Base-by-base conservation (phyloP, 768 basidiomycete genomes). In the Pholiota microspora region DNA sequence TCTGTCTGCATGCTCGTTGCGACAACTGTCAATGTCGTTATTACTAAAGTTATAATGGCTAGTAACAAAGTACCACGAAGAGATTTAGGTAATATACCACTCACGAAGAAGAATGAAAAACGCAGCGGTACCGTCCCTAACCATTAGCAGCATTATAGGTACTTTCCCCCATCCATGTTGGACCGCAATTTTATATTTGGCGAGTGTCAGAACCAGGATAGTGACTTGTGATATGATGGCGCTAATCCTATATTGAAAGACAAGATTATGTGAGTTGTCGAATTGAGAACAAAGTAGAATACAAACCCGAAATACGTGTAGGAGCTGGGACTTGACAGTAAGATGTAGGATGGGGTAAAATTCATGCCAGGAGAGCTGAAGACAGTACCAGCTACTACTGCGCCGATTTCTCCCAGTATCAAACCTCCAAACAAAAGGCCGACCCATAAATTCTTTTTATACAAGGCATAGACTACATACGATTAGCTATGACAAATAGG, bases 61-160 rank as follows among this genome's bases (percentile, higher is more conserved):
- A n/a, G n/a, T n/a, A n/a, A n/a, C n/a, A n/a, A n/a, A n/a, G n/a
- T n/a, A n/a, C n/a, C n/a, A n/a, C n/a, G n/a, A n/a, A n/a, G n/a
- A n/a, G n/a, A n/a, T n/a, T n/a, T n/a, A n/a, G n/a, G n/a, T n/a
- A n/a, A n/a, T n/a, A n/a, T n/a, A n/a, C n/a, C n/a, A 45, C 68
- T 23, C 47, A 77, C 77, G 53, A 42, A 76, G 65, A 13, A 75
- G 49, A 8, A 69, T 27, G 23, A 68, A 24, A 54, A 71, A 76
- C 3, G 69, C 68, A 23, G 67, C 61, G 8, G 69, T 64, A 7
- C 74, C 71, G 57, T 79, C 76, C 38, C 68, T 67, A 49, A 75
- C 58, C 35, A 77, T 66, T 21, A 76, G 63, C 6, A 62, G 62
- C 25, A 72, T 57, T 3, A 77, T 60, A 4, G 72, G 75, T 1